These are phyloP conservation scores for Dryadomyces quercus-mongolicae DNA, from an alignment of 2,329 filamentous ascomycete species.

Conservation along the genomic window DNA sequence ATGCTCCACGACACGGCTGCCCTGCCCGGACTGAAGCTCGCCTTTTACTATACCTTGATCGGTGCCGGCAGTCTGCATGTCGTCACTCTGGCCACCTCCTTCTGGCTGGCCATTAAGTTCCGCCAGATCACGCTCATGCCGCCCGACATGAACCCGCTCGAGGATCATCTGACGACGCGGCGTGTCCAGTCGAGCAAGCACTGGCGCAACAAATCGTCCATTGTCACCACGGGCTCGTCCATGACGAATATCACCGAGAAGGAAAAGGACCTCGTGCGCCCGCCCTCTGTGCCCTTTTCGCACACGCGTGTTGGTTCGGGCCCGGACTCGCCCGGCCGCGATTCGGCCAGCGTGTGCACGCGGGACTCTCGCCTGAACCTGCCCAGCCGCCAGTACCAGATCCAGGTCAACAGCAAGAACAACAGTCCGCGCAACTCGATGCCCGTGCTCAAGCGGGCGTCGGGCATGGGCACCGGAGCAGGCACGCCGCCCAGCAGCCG, in stretches of 20 bases:
- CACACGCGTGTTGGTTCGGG: constrained; percentile 51
- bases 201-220: constrained; percentile 59
- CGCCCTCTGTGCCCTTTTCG: constrained; percentile 60
- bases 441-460: constrained; percentile 29
- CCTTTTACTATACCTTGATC: constrained; percentile 57
- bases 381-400: constrained; percentile 43
- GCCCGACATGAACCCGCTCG: constrained; percentile 90
- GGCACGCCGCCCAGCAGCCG: constrained; percentile 15
- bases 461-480: no score
- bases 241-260: constrained; percentile 37
- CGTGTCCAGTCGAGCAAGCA: constrained; percentile 31
- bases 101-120: constrained; percentile 71
- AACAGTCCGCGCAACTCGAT: constrained; percentile 27
- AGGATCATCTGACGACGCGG: constrained; percentile 69
- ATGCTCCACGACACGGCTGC: constrained; percentile 45
- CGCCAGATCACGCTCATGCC: constrained; percentile 70
- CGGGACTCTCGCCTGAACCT: constrained; percentile 40
- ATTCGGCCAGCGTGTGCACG: constrained; percentile 18
- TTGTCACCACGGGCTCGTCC: constrained; percentile 31
- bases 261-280: constrained; percentile 33
- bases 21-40: constrained; percentile 48
- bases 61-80: constrained; percentile 56
- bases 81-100: constrained; percentile 54
- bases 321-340: no score
- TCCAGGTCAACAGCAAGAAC: constrained; percentile 22